phyloP scores from a whole-genome alignment of 2,329 filamentous ascomycete genomes.

The Xylariales sp. region DNA sequence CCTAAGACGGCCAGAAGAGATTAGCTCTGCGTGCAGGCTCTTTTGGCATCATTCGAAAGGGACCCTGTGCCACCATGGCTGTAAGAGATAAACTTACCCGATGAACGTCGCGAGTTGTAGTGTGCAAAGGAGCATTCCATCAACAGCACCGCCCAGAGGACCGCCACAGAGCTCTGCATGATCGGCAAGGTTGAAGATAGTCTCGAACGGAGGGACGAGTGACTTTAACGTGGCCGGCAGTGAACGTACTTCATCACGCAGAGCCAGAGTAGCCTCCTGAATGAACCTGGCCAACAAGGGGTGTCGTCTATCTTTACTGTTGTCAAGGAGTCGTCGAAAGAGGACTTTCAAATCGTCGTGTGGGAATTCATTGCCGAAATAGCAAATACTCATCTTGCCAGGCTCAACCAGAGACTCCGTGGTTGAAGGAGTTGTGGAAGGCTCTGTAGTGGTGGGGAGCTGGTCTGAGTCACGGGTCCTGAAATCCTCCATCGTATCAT shows the following conservation, averaged over 20 bases:
- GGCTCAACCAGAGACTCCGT: slow-evolving; percentile 1
- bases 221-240: slow-evolving; percentile 23
- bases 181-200: slow-evolving; percentile 29
- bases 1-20: too few species aligned
- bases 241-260: slow-evolving; percentile 33
- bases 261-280: slow-evolving; percentile 30
- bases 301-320: slow-evolving; percentile 34
- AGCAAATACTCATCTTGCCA: slow-evolving; percentile 30
- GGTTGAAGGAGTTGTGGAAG: neutral
- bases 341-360: slow-evolving; percentile 37
- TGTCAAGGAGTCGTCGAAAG: slow-evolving; percentile 32
- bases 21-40: too few species aligned
- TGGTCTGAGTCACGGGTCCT: too few species aligned
- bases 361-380: slow-evolving; percentile 45
- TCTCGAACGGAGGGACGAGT: slow-evolving; percentile 33
- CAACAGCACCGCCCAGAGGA: slow-evolving; percentile 36
- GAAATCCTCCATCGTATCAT: too few species aligned
- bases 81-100: slow-evolving; percentile 28
- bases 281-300: slow-evolving; percentile 35
- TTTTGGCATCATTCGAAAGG: too few species aligned
- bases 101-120: slow-evolving; percentile 38
- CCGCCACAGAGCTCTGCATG: slow-evolving; percentile 32
- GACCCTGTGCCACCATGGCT: too few species aligned
- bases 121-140: slow-evolving; percentile 36
- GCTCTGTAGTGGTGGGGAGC: too few species aligned